These are phyloP conservation scores for Dactylellina drechsleri DNA, from an alignment of 2,329 filamentous ascomycete species.

Conservation along the genomic window DNA sequence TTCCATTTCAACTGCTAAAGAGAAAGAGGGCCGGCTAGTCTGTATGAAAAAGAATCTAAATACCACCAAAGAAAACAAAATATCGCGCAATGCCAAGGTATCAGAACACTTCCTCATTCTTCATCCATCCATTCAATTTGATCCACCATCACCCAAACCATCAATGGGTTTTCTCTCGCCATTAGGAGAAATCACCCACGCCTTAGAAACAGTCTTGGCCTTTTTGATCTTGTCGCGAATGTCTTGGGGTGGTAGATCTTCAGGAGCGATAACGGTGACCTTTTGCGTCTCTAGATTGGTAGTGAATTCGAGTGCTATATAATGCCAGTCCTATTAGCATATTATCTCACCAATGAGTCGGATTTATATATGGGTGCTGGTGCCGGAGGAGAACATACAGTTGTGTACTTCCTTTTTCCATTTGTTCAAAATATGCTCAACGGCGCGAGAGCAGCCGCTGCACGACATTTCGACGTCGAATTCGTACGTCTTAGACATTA, in stretches of 20 bases:
- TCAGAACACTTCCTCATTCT: too few species aligned
- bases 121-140: too few species aligned
- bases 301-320: slow-evolving; percentile 70
- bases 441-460: slow-evolving; percentile 92
- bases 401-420: slow-evolving; percentile 74
- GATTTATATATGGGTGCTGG: background rate
- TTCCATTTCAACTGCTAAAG: too few species aligned
- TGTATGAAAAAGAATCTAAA: too few species aligned
- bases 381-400: slow-evolving; percentile 15
- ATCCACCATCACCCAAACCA: too few species aligned
- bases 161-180: too few species aligned
- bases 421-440: slow-evolving; percentile 91
- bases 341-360: background rate
- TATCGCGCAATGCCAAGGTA: too few species aligned
- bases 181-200: too few species aligned
- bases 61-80: too few species aligned
- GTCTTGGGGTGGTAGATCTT: slow-evolving; percentile 27
- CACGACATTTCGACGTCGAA: slow-evolving; percentile 96
- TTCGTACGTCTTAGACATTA: slow-evolving; percentile 72
- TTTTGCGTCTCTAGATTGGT: slow-evolving; percentile 88
- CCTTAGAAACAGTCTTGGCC: slow-evolving; percentile 25
- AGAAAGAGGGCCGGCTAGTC: too few species aligned
- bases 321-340: slow-evolving; percentile 6
- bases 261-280: slow-evolving; percentile 77
- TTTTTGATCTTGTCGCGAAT: slow-evolving; percentile 55